Evolutionary conservation across 257 asterid genomes (phyloP).

Genomic region (Orobanche coerulescens): DNA sequence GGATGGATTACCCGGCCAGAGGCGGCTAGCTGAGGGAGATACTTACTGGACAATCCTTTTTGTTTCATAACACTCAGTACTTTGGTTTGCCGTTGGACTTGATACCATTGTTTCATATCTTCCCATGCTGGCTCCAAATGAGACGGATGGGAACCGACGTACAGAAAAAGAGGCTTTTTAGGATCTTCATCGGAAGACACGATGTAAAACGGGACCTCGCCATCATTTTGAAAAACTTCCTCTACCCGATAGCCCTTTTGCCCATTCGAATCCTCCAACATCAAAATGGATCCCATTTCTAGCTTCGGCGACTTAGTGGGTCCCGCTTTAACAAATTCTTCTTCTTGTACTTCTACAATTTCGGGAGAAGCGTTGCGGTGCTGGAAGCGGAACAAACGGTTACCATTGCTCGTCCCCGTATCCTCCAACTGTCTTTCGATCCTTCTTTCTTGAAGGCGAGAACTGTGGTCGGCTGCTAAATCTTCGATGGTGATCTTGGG

Average conservation of each 20-base stretch:
- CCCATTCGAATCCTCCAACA: conserved; percentile 71
- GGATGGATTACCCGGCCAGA: conserved; percentile 87
- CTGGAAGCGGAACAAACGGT: conserved; percentile 62
- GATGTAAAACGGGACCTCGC: conserved; percentile 53
- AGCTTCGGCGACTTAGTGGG: conserved; percentile 52
- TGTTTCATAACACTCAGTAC: conserved; percentile 73
- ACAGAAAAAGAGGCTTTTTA: conserved; percentile 45
- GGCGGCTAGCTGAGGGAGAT: conserved; percentile 62
- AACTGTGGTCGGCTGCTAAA: conserved; percentile 90
- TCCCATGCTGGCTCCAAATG: conserved; percentile 96
- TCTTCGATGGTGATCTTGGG: conserved; percentile 78
- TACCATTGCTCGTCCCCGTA: conserved; percentile 39
- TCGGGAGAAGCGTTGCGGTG: conserved; percentile 76
- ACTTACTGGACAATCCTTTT: conserved; percentile 73
- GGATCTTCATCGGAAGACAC: conserved; percentile 64
- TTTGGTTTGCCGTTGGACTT: conserved; percentile 96
- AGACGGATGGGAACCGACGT: conserved; percentile 85
- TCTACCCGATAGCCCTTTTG: conserved; percentile 57
- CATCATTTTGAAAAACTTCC: conserved; percentile 47
- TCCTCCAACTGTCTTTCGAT: conserved; percentile 71
- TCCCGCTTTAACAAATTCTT: conserved; percentile 49
- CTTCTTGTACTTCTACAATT: conserved; percentile 90
- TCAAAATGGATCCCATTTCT: conserved; percentile 60
- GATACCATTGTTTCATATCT: conserved; percentile 93
- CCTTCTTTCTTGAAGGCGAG: conserved; percentile 86